phyloP scores from a whole-genome alignment of 805 yeast genomes.

The Starmera quercuum region DNA sequence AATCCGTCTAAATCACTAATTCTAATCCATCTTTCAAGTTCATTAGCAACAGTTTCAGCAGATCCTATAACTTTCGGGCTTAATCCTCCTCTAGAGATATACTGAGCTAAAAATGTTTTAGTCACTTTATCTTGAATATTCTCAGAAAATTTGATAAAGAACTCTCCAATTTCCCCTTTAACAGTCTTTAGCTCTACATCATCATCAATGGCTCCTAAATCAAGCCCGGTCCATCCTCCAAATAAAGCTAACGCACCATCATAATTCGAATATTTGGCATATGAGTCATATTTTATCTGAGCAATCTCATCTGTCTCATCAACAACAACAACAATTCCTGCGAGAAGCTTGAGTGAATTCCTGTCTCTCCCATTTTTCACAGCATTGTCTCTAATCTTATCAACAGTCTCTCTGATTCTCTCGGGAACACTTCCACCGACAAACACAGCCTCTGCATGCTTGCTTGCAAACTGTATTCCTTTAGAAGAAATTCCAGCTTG shows the following conservation, averaged over 20 bases:
- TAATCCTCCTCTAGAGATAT: slow-evolving; percentile 23
- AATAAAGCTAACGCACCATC: slow-evolving; percentile 38
- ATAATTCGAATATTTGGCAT: slow-evolving; percentile 24
- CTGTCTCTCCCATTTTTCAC: slow-evolving; percentile 26
- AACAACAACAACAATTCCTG: slow-evolving; percentile 27
- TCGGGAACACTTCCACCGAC: slow-evolving; percentile 28
- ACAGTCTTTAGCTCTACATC: slow-evolving; percentile 9
- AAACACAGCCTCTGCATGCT: slow-evolving; percentile 35
- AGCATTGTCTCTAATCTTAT: slow-evolving; percentile 26
- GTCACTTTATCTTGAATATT: slow-evolving; percentile 25
- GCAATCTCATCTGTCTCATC: slow-evolving; percentile 36
- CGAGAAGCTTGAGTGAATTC: slow-evolving; percentile 30
- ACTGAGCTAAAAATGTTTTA: slow-evolving; percentile 21
- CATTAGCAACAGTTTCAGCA: slow-evolving; percentile 31
- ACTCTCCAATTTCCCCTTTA: slow-evolving; percentile 4
- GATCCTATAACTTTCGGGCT: slow-evolving; percentile 27
- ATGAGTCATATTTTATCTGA: slow-evolving; percentile 24
- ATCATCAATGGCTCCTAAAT: slow-evolving; percentile 26
- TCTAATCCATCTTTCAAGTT: slow-evolving; percentile 32
- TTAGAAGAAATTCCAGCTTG: slow-evolving; percentile 36
- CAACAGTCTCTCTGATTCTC: slow-evolving; percentile 21
- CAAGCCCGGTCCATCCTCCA: slow-evolving; percentile 39
- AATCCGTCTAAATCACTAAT: slow-evolving; percentile 36
- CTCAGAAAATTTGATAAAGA: slow-evolving; percentile 5
- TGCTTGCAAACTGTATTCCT: slow-evolving; percentile 34